Evolutionary conservation across 1,284 basidiomycete genomes (phyloP), one percentile per base, ranked within the genome.

Genomic region (Moniliophthora roreri): DNA sequence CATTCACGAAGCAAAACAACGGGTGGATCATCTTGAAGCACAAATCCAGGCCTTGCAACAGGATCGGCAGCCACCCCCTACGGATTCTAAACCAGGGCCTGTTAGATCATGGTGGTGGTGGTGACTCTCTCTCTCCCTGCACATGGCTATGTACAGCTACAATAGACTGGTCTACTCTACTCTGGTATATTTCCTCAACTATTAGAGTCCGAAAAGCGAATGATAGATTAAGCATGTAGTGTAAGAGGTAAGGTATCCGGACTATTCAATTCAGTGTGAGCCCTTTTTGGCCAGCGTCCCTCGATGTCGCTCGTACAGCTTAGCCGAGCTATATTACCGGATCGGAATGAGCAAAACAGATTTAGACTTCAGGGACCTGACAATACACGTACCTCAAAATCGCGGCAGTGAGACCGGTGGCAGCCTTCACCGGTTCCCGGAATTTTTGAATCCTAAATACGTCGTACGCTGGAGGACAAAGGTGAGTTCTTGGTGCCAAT

Each of bases 281-380:
- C 35, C 48, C 41, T 73, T 66, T 64, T 86, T 88, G 55, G 82
- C 69, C 57, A 91, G 75, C 35, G 73, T 61, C 52, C 73, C 78
- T 66, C 78, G 81, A 64, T 87, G 85, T 57, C 80, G 79, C 66
- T 89, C 83, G 61, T 84, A 89, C 18, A 89, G 71, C 69, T 89
- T 90, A 48, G 79, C 75, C 44, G 80, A 80, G 66, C 88, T 90
- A 60, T 38, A 24, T 32, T 50, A 21, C 41, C 38, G n/a, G 32
- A 38, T 48, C 36, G 32, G 41, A 42, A 42, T 32, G 16, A 35
- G 36, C 49, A 41, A 45, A 49, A 50, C 20, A 41, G 39, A 50
- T 4, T 20, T 23, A 20, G 51, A 44, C 48, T 36, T 55, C 48
- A 51, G 45, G 36, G 36, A 18, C 7, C 36, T n/a, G n/a, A n/a